These are phyloP conservation scores for Xylaria hypoxylon DNA, from an alignment of 2,329 filamentous ascomycete genomes.

Conservation along the genomic window DNA sequence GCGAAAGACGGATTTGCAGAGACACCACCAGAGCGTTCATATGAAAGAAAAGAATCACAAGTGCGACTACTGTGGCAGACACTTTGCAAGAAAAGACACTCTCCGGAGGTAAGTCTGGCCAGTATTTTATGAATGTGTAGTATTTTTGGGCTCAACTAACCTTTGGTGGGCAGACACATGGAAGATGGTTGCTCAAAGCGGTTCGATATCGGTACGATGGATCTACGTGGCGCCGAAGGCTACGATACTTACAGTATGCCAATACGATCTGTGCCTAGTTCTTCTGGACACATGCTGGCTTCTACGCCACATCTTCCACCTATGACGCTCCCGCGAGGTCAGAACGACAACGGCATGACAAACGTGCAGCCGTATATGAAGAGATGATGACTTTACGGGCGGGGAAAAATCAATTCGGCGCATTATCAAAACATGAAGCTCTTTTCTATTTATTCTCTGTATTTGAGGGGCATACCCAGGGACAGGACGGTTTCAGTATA, in stretches of 20 bases:
- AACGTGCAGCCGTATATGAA: conserved; percentile 46
- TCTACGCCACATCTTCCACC: conserved; percentile 46
- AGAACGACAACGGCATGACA: conserved; percentile 39
- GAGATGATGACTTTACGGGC: conserved; percentile 38
- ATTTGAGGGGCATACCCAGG: conserved; percentile 23
- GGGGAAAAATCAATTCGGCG: neutral
- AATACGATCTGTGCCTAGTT: conserved; percentile 44
- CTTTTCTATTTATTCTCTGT: neutral
- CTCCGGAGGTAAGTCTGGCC: conserved; percentile 72
- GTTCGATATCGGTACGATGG: conserved; percentile 67
- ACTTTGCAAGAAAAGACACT: conserved; percentile 85
- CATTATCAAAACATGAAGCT: neutral
- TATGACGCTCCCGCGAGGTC: conserved; percentile 45
- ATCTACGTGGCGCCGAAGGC: conserved; percentile 52
- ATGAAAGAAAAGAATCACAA: conserved; percentile 76
- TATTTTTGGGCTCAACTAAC: conserved; percentile 22
- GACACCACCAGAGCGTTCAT: conserved; percentile 75
- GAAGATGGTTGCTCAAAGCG: conserved; percentile 80
- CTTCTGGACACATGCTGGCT: conserved; percentile 44
- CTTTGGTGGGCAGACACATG: conserved; percentile 70
- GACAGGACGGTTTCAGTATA: conserved; percentile 10
- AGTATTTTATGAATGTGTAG: neutral
- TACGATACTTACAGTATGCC: conserved; percentile 45
- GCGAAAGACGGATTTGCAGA: conserved; percentile 80
- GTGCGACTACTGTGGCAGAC: conserved; percentile 76